phyloP scores from a whole-genome alignment of 2,329 filamentous ascomycete species.

The Acrocalymma vagum region DNA sequence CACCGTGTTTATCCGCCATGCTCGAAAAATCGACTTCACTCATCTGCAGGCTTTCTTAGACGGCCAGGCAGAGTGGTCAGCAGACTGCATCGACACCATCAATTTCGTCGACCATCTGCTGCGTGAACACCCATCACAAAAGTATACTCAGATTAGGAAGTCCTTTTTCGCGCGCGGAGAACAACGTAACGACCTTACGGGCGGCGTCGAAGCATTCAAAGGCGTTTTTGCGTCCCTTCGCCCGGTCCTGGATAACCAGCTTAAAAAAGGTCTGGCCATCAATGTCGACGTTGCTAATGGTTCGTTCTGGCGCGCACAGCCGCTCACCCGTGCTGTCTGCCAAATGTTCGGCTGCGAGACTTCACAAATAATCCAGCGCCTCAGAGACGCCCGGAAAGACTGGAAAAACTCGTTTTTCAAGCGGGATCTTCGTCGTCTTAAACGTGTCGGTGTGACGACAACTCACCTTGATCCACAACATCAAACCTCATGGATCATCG shows the following conservation, averaged over 20 bases:
- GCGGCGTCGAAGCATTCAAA: slow-evolving; percentile 80
- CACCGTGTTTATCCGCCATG: slow-evolving; percentile 69
- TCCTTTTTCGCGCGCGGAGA: slow-evolving; percentile 76
- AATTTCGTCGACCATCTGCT: slow-evolving; percentile 92
- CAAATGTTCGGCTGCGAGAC: no score
- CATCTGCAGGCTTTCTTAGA: slow-evolving; percentile 72
- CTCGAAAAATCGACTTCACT: slow-evolving; percentile 73
- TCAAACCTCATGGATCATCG: slow-evolving; percentile 62
- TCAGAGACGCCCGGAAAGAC: slow-evolving; percentile 28
- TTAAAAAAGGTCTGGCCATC: slow-evolving; percentile 72
- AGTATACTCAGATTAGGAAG: slow-evolving; percentile 77
- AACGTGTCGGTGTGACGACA: slow-evolving; percentile 51
- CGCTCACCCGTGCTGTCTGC: slow-evolving; percentile 43
- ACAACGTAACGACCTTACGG: slow-evolving; percentile 63
- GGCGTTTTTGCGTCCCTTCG: slow-evolving; percentile 89
- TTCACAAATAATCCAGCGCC: no score
- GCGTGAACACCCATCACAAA: slow-evolving; percentile 76
- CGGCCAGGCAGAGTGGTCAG: slow-evolving; percentile 59
- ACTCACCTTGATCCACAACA: slow-evolving; percentile 48
- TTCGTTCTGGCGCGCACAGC: slow-evolving; percentile 75
- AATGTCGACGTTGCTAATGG: slow-evolving; percentile 94
- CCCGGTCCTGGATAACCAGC: slow-evolving; percentile 65
- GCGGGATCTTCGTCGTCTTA: slow-evolving; percentile 52
- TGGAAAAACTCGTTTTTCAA: slow-evolving; percentile 36
- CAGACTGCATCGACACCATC: slow-evolving; percentile 77